Evolutionary conservation across 1,139 yeast genomes (phyloP), one percentile per base, ranked within the genome.

Genomic region (Suhomyces guaymorum): DNA sequence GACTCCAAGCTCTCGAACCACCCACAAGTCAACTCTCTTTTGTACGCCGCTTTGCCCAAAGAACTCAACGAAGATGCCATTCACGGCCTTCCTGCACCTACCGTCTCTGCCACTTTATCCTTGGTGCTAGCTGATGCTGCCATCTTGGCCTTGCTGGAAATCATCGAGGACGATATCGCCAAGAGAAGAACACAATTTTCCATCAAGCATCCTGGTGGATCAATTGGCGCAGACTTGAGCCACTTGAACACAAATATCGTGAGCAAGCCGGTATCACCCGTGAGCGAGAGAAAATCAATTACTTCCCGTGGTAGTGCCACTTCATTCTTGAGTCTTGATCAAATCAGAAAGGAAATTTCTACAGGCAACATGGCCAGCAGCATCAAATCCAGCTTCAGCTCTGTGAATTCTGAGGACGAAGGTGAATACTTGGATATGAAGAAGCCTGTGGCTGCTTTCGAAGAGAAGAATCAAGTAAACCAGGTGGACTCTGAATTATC

Each of bases 71-170:
- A 88, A 48, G 74, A 73, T 24, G 55, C 69, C 4, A 65, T 84
- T n/a, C 87, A 84, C 52, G 96, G 96, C 0, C 57, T 88, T 11
- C 85, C 90, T 6, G 96, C 96, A 0, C 97, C 97, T 1, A 87
- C 96, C 0, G 78, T 88, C 5, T 79, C 94, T 6, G 83, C 95
- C 3, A 84, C 95, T 0, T 66, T 89, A 22, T 77, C 89, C 42
- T 61, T 88, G 35, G 80, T 86, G 0, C 65, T 88, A 28, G 86
- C 94, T 4, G 96, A 88, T 54, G 86, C 95, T 1, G 75, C 84
- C 14, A 75, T 85, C 21, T 72, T 88, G 35, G 83, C 95, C 0
- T 61, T 88, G 19, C 75, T 82, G 32, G 94, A 87, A 51, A 57
- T 81, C 55, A 70, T 82, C 33, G 81, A 80, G 39, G 65, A 63